phyloP scores from a whole-genome alignment of 192 early-diverging fungal species.

The Linnemannia elongata region DNA sequence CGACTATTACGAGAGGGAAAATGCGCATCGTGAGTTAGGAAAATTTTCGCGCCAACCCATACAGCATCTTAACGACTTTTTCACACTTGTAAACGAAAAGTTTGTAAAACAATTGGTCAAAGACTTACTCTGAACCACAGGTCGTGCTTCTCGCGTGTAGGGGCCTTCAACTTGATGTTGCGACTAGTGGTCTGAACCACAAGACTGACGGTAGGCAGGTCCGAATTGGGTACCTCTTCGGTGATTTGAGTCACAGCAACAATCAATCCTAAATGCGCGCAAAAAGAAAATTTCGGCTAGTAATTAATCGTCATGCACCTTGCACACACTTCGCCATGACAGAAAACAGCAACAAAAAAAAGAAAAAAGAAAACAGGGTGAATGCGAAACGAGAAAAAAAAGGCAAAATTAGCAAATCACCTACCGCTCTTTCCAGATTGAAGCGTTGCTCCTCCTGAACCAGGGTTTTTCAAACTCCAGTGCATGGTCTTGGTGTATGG shows the following conservation, averaged over 20 bases:
- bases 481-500: slow-evolving; percentile 85
- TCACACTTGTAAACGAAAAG: not conserved
- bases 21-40: not conserved
- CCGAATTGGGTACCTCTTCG: slow-evolving; percentile 57
- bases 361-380: no score
- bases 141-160: slow-evolving; percentile 74
- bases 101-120: no score
- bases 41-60: not conserved
- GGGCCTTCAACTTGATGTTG: slow-evolving; percentile 81
- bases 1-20: slow-evolving; percentile 20
- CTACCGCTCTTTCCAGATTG: slow-evolving; percentile 65
- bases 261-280: slow-evolving; percentile 70
- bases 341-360: not conserved
- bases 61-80: not conserved
- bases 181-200: slow-evolving; percentile 76
- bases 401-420: not conserved
- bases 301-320: not conserved
- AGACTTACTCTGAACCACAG: slow-evolving; percentile 75
- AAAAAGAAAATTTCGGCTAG: slow-evolving; percentile 7
- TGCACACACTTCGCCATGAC: not conserved
- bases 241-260: slow-evolving; percentile 68
- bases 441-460: slow-evolving; percentile 55
- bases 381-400: not conserved
- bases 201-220: slow-evolving; percentile 70
- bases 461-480: slow-evolving; percentile 78